Conservation (phyloP, 768 basidiomycete genomes). For the Hysterangium stoloniferum region DNA sequence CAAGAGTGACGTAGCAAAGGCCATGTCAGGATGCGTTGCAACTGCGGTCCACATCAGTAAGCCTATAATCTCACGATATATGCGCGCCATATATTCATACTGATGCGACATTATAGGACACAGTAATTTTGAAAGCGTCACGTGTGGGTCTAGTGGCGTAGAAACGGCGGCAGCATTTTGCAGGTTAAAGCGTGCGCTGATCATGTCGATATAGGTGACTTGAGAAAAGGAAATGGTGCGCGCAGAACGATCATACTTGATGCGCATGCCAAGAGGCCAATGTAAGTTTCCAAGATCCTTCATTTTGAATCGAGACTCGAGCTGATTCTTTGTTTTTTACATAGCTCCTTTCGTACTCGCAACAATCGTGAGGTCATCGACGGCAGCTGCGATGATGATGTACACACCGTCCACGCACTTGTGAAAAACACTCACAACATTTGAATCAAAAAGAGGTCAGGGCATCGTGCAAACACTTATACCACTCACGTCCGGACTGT, state of each 20-base stretch:
- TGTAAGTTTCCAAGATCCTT: not conserved
- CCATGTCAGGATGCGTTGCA: constrained; percentile 24
- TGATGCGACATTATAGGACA: not conserved
- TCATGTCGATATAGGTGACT: not conserved
- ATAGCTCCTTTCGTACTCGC: constrained; percentile 11
- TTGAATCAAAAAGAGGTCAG: not conserved
- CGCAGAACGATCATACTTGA: not conserved
- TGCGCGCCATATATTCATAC: no score
- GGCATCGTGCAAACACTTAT: not conserved
- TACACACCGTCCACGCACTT: not conserved
- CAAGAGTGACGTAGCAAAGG: constrained; percentile 19
- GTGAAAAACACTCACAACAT: not conserved
- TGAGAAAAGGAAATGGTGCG: constrained; percentile 2
- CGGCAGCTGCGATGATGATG: constrained; percentile 26
- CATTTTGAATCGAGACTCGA: not conserved
- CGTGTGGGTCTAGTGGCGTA: constrained; percentile 16
- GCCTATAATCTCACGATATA: constrained; percentile 24
- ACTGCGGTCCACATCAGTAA: constrained; percentile 24
- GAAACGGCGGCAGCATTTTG: constrained; percentile 12
- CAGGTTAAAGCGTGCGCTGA: constrained; percentile 16
- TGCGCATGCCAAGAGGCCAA: constrained; percentile 3
- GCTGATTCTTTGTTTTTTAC: constrained; percentile 23
- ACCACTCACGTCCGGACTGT: not conserved
- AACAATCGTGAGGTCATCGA: constrained; percentile 25
- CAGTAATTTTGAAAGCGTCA: not conserved